Percentiles rank a stretch among this genome's conserved stretches.
phyloP scores from a whole-genome alignment of 345 rosid species.

The Lepidium aucheri region DNA sequence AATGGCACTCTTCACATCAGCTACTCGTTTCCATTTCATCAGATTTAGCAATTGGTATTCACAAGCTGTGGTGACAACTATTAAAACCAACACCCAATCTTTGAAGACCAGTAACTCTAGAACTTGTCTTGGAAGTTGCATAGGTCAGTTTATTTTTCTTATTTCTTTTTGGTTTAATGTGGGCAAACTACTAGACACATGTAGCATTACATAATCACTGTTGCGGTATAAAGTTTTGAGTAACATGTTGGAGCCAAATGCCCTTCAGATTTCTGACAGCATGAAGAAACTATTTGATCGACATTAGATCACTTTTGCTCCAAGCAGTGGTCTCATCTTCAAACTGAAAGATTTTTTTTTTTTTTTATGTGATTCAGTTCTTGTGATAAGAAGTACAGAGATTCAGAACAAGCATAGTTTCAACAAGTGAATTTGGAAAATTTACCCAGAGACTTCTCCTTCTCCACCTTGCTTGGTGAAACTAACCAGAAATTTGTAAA shows the following conservation, averaged over 20 bases:
- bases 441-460: neutral
- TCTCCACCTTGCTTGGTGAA: neutral
- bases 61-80: slow-evolving; percentile 21
- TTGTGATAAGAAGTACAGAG: neutral
- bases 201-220: neutral
- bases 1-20: slow-evolving; percentile 26
- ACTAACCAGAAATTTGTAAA: too few species aligned
- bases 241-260: neutral
- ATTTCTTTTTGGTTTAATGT: neutral
- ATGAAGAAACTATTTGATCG: too few species aligned
- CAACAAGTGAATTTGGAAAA: neutral
- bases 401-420: neutral
- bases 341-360: too few species aligned
- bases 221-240: neutral
- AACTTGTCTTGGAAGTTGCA: neutral
- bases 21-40: slow-evolving; percentile 29
- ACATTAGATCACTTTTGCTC: neutral
- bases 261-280: neutral
- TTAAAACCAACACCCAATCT: neutral
- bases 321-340: neutral
- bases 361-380: neutral
- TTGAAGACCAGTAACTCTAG: neutral
- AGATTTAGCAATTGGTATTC: slow-evolving; percentile 26
- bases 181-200: neutral
- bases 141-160: neutral